Base-by-base conservation (phyloP, 129 eudicot species). In the Saposhnikovia divaricata region DNA sequence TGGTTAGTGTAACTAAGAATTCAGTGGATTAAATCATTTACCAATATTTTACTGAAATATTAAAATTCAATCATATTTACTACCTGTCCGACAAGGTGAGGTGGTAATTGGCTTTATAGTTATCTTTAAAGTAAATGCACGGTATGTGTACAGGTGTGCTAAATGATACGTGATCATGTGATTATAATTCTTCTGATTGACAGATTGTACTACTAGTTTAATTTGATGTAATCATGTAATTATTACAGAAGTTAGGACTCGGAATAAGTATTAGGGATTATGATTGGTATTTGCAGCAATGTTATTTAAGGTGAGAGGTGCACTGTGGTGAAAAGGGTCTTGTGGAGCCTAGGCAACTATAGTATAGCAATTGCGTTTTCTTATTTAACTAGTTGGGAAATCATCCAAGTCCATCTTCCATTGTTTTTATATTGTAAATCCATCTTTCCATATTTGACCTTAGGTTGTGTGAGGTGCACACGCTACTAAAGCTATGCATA, bases 1-100 rank as follows among this genome's bases (percentile, higher is more conserved):
- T 76, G 98, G 98, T 94, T 83, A 84, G 85, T 61, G 81, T 38
- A 74, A 34, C 72, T 14, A 28, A 27, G 19, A 65, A 65, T 65
- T 13, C 38, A 63, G 39, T 63, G 6, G 6, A 10, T 63, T 63
- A 63, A 2, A 63, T 63, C 1, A 25, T 34, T 34, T 28, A 63
- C 38, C 71, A 9, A 25, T 63, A 25, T 70, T 15, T 51, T 77
- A 69, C 27, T 27, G 4, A 12, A 78, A 45, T 72, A 44, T n/a
- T 8, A 12, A 12, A 69, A 79, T 70, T 46, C 23, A 4, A 45
- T 18, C 3, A 1, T 63, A 18, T 61, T 61, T 65, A 42, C 37
- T 27, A 78, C 43, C 12, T 16, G 21, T 16, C 61, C 12, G 18
- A 5, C 47, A 3, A 50, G 57, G 21, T 14, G 59, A 16, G 59